A percentile compares a stretch with the other conserved stretches of the same genome.
Evolutionary conservation across 2,329 filamentous ascomycete species (phyloP).

Genomic region (Raffaelea ambrosiae): DNA sequence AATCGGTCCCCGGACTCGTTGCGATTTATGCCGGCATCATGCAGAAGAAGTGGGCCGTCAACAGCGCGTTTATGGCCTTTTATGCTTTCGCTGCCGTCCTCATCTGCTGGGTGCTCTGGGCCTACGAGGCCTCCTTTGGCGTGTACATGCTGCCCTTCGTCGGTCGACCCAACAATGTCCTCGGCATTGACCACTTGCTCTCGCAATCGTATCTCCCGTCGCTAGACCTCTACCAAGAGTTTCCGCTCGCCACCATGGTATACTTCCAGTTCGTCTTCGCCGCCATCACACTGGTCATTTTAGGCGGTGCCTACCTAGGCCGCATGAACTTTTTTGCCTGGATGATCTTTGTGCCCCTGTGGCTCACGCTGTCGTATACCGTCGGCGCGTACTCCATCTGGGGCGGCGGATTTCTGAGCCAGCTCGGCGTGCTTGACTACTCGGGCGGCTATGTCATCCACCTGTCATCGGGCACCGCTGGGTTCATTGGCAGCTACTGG

Average conservation of each 20-base stretch:
- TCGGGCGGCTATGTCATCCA: constrained; percentile 45
- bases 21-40: constrained; percentile 40
- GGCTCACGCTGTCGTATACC: constrained; percentile 29
- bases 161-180: constrained; percentile 34
- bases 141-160: constrained; percentile 41
- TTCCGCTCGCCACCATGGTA: constrained; percentile 38
- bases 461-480: constrained; percentile 41
- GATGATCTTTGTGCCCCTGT: constrained; percentile 43
- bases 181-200: constrained; percentile 34
- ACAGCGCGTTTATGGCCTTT: constrained; percentile 41
- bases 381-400: constrained; percentile 16
- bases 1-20: constrained; percentile 39
- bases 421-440: constrained; percentile 40
- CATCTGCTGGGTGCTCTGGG: constrained; percentile 41
- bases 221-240: constrained; percentile 28
- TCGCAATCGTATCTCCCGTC: constrained; percentile 31
- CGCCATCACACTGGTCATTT: constrained; percentile 38
- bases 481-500: constrained; percentile 37
- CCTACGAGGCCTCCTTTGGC: constrained; percentile 39
- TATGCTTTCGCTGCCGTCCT: constrained; percentile 39
- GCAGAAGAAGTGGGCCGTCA: constrained; percentile 39
- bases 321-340: constrained; percentile 45
- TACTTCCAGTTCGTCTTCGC: constrained; percentile 47
- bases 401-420: constrained; percentile 21
- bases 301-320: constrained; percentile 36